These are phyloP conservation scores for Millerozyma acaciae DNA, from an alignment of 805 yeast species.

Conservation along the genomic window DNA sequence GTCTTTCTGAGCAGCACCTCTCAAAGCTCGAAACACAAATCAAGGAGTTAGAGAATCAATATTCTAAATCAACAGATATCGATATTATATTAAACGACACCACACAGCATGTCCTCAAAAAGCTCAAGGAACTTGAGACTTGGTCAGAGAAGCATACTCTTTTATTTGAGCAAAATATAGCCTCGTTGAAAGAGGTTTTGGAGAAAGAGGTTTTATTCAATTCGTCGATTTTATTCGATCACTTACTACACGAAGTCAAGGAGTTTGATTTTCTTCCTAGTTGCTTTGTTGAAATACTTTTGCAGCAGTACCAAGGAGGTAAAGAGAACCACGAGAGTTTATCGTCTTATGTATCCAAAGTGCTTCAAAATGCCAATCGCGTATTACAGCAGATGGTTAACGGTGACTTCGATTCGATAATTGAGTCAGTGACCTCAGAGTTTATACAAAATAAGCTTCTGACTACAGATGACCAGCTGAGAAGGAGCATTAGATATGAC, in stretches of 20 bases:
- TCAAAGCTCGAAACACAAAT: constrained; percentile 42
- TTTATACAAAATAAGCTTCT: constrained; percentile 16
- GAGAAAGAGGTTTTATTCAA: constrained; percentile 54
- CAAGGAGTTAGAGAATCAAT: constrained; percentile 48
- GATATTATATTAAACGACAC: constrained; percentile 50
- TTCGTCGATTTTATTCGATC: constrained; percentile 55
- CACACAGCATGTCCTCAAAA: constrained; percentile 41
- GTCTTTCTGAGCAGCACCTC: constrained; percentile 30
- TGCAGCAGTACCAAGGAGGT: not conserved
- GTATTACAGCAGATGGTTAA: constrained; percentile 21
- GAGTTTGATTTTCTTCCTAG: constrained; percentile 9
- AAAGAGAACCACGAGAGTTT: constrained; percentile 1
- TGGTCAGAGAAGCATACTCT: constrained; percentile 50
- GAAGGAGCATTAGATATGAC: not conserved
- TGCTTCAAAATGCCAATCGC: not conserved
- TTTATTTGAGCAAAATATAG: constrained; percentile 38
- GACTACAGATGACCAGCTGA: constrained; percentile 5
- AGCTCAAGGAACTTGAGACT: constrained; percentile 48
- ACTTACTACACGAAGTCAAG: constrained; percentile 27
- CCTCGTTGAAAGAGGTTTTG: constrained; percentile 42
- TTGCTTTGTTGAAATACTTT: constrained; percentile 4
- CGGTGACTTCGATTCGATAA: constrained; percentile 33
- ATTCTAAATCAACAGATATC: constrained; percentile 45
- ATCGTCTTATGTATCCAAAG: not conserved
- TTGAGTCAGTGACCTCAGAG: constrained; percentile 26